These are phyloP conservation scores for Vitis cinerea DNA, from an alignment of 164 flowering plant genomes.

Conservation along the genomic window DNA sequence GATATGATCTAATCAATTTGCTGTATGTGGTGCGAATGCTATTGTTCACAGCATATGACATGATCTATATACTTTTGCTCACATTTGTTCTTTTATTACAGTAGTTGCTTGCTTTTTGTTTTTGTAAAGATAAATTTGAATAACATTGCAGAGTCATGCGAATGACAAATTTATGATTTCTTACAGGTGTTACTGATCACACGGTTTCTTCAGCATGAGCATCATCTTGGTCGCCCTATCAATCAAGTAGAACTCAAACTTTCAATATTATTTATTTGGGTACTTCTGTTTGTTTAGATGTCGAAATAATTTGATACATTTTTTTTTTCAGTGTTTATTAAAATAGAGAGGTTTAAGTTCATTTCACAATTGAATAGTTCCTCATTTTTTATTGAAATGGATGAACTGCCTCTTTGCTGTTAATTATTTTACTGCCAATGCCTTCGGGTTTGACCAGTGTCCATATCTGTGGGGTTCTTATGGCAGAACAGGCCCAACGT, in stretches of 20 bases:
- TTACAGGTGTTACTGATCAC: constrained; percentile 72
- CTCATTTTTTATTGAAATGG: background rate
- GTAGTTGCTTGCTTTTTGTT: no score
- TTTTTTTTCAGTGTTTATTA: background rate
- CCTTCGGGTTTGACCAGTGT: no score
- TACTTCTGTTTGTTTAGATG: background rate
- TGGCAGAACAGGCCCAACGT: no score
- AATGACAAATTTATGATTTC: background rate
- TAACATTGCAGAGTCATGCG: no score
- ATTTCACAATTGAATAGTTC: background rate
- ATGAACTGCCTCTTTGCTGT: background rate
- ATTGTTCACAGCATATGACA: no score
- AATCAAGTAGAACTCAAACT: constrained; percentile 53
- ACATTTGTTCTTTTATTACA: no score
- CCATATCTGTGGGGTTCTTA: no score
- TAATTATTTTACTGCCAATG: background rate
- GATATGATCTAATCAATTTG: no score
- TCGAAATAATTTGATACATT: background rate
- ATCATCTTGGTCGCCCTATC: constrained; percentile 78
- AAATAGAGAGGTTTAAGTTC: background rate
- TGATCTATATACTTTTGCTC: no score
- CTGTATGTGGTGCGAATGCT: no score
- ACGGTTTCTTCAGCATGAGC: constrained; percentile 96
- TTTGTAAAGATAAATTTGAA: no score
- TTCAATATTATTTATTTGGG: background rate